Percentiles rank a stretch among this genome's conserved stretches.
phyloP scores from a whole-genome alignment of 306 rosid genomes.

The Pueraria montana region DNA sequence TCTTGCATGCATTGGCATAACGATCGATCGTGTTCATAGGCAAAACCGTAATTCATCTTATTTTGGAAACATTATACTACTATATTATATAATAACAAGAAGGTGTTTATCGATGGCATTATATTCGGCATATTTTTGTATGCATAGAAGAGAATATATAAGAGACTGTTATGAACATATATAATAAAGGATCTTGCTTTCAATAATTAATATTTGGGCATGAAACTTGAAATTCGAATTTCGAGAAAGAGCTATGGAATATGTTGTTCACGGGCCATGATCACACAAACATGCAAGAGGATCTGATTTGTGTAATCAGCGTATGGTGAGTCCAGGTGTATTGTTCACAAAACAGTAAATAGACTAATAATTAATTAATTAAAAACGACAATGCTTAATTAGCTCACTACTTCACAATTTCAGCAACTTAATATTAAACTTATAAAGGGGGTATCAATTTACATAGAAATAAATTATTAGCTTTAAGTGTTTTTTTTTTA shows the following conservation, averaged over 20 bases:
- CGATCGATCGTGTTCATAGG: not conserved
- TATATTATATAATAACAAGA: not conserved
- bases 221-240: slow-evolving; percentile 7
- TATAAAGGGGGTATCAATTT: not conserved
- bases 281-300: not conserved
- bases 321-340: not conserved
- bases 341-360: not conserved
- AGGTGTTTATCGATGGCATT: not conserved
- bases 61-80: not conserved
- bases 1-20: not conserved
- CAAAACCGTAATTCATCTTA: not conserved
- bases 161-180: not conserved
- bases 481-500: not conserved
- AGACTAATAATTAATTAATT: not conserved
- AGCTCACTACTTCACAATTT: not conserved
- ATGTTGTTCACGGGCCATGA: slow-evolving; percentile 38
- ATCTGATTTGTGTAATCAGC: slow-evolving; percentile 14
- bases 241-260: not conserved
- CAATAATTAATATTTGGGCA: not conserved
- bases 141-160: not conserved
- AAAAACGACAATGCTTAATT: not conserved
- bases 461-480: not conserved
- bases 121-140: not conserved
- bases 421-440: not conserved
- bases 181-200: not conserved